Evolutionary conservation across 2,329 filamentous ascomycete genomes (phyloP).

Genomic region (Diaporthe citriasiana): DNA sequence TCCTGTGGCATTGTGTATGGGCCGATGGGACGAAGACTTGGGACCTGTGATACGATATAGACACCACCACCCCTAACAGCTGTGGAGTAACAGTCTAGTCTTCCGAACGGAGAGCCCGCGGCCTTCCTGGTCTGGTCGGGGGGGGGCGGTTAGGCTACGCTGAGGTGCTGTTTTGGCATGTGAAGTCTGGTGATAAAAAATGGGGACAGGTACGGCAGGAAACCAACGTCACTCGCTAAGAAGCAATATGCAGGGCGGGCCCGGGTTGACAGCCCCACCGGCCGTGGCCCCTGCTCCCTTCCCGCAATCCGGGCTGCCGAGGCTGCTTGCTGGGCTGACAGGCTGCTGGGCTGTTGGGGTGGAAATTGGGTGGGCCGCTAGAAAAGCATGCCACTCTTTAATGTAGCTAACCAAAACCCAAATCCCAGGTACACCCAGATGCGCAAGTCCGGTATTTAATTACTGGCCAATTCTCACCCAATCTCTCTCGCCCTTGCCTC

Average conservation of each 20-base stretch:
- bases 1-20: constrained; percentile 70
- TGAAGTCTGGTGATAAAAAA: constrained; percentile 39
- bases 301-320: constrained; percentile 26
- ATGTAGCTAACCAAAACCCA: background rate
- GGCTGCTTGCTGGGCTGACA: constrained; percentile 14
- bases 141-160: background rate
- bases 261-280: constrained; percentile 7
- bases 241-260: constrained; percentile 23
- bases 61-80: background rate
- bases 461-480: constrained; percentile 3
- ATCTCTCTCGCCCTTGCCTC: constrained; percentile 6
- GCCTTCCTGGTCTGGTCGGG: background rate
- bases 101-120: constrained; percentile 6
- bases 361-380: constrained; percentile 28
- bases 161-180: constrained; percentile 27
- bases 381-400: constrained; percentile 34
- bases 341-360: constrained; percentile 7
- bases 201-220: constrained; percentile 5
- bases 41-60: constrained; percentile 16
- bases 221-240: constrained; percentile 25
- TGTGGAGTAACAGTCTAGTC: constrained; percentile 13
- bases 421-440: background rate
- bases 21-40: background rate
- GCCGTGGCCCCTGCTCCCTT: constrained; percentile 34
- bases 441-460: constrained; percentile 1